phyloP scores from a whole-genome alignment of 768 basidiomycete species.

The Panaeolus papilionaceus region DNA sequence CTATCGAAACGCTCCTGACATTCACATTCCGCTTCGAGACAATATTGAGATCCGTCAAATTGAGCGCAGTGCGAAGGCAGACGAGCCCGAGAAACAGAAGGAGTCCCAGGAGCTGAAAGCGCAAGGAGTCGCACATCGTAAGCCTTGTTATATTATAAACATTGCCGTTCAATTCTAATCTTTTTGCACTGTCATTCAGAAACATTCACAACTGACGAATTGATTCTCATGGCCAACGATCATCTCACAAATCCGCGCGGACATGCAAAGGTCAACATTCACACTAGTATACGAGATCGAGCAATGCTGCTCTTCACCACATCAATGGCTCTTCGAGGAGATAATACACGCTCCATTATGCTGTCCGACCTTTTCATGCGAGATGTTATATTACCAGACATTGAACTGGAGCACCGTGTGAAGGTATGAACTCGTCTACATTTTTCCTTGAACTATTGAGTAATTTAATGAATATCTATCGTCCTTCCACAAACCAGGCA shows the following conservation, averaged over 20 bases:
- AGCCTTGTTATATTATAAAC: slow-evolving; percentile 3
- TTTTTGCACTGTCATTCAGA: slow-evolving; percentile 23
- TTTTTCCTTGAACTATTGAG: background rate
- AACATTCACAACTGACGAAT: slow-evolving; percentile 32
- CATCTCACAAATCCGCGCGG: slow-evolving; percentile 22
- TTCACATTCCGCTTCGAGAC: slow-evolving; percentile 27
- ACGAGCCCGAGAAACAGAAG: slow-evolving; percentile 26
- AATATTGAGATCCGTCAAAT: slow-evolving; percentile 26
- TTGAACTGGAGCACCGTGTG: slow-evolving; percentile 22
- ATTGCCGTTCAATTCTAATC: background rate
- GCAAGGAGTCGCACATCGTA: slow-evolving; percentile 22
- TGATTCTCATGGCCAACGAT: slow-evolving; percentile 29
- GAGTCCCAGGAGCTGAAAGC: slow-evolving; percentile 31
- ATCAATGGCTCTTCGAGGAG: slow-evolving; percentile 35
- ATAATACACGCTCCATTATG: slow-evolving; percentile 29
- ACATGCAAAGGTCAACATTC: slow-evolving; percentile 16
- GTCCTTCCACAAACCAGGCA: slow-evolving; percentile 25
- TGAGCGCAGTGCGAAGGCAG: slow-evolving; percentile 25
- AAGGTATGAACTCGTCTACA: slow-evolving; percentile 22
- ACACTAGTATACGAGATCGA: slow-evolving; percentile 32
- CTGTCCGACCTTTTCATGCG: slow-evolving; percentile 34
- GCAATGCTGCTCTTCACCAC: slow-evolving; percentile 37
- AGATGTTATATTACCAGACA: slow-evolving; percentile 28
- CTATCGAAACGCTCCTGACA: slow-evolving; percentile 25
- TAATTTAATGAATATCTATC: background rate